Base-by-base conservation (phyloP, 768 basidiomycete species). In the Porpolomopsis calyptriformis region DNA sequence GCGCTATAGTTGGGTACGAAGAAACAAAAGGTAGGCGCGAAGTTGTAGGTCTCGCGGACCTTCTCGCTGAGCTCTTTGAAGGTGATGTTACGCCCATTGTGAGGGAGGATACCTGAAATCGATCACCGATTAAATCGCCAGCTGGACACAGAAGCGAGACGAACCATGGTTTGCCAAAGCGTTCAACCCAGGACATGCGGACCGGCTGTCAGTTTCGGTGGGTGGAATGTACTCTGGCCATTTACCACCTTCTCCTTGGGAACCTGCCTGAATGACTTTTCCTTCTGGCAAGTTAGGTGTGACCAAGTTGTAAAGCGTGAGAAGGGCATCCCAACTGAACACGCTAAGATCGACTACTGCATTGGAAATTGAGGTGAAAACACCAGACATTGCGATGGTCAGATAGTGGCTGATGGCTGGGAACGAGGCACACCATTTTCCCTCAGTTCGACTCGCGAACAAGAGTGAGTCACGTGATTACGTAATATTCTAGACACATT, bases 121-220 rank as follows among this genome's bases (percentile, higher is more conserved):
- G 41, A 11, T 64, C 65, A 66, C 20, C 22, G 31, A 10, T 45
- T 19, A n/a, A 29, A 25, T 18, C 2, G 12, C n/a, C 8, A 18
- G 22, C 11, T 44, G 34, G 1, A 27, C 22, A 16, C 12, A 38
- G 26, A 2, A 35, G 22, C 4, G 26, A 4, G 6, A 49, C 64
- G 25, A 31, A 86, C 86, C 87, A 49, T 89, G 86, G 57, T 89
- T 89, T 5, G 86, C 84, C 75, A 90, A 67, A 0, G 83, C 80
- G 52, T 90, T 89, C 48, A 89, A 58, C 10, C 74, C 84, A 1
- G 85, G 85, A 52, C 85, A 88, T 1, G 79, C 74, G 50, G 76
- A 75, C 2, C 86, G 68, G 54, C 84, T 85, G 52, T 87, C 85
- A 1, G 74, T 76, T 7, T 77, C 69, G 47, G 60, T 61, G 8